Evolutionary conservation across 129 eudicot species (phyloP).

Genomic region (Centella asiatica): DNA sequence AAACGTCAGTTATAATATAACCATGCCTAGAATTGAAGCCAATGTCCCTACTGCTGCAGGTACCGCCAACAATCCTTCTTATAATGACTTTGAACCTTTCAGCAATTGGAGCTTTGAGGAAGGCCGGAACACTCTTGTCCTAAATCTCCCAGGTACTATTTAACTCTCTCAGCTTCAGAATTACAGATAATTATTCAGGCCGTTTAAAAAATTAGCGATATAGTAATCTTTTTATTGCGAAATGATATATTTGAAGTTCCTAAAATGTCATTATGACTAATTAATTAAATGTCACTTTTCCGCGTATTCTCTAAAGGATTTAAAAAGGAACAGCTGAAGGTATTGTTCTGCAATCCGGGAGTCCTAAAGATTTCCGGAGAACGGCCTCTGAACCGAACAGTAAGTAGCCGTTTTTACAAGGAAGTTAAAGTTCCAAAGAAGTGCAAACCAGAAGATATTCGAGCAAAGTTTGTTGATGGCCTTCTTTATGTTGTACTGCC

Average conservation of each 20-base stretch:
- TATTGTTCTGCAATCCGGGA: slow-evolving; percentile 42
- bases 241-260: neutral
- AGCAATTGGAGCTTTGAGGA: slow-evolving; percentile 61
- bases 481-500: slow-evolving; percentile 55
- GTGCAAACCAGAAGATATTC: slow-evolving; percentile 38
- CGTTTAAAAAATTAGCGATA: neutral
- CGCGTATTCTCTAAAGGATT: slow-evolving; percentile 28
- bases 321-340: slow-evolving; percentile 55
- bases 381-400: slow-evolving; percentile 23
- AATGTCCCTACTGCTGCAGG: neutral
- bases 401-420: slow-evolving; percentile 42
- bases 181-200: neutral
- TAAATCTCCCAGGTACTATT: slow-evolving; percentile 58
- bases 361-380: slow-evolving; percentile 58
- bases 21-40: neutral
- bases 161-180: neutral
- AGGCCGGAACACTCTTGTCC: slow-evolving; percentile 33
- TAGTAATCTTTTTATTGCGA: neutral
- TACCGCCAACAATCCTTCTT: neutral
- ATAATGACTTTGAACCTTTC: slow-evolving; percentile 65
- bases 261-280: too few species aligned
- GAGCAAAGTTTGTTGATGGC: slow-evolving; percentile 57
- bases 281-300: neutral
- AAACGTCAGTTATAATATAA: neutral
- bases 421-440: slow-evolving; percentile 42